Conservation (phyloP, 805 yeast genomes). For the Lachancea meyersii region DNA sequence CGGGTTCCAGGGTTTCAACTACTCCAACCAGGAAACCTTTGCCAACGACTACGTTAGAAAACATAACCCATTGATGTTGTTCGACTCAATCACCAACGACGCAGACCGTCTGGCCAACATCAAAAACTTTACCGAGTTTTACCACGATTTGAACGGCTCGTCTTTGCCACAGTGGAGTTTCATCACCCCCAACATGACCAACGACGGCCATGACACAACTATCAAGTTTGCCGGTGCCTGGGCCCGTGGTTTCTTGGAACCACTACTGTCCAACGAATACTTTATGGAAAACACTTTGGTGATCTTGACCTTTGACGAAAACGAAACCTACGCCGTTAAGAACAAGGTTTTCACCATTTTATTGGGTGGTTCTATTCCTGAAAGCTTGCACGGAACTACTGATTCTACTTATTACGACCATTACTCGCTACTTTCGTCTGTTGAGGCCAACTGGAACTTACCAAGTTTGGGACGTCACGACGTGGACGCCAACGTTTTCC, state of each 20-base stretch:
- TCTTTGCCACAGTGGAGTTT: conserved; percentile 47
- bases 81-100: conserved; percentile 35
- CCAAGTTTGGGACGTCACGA: conserved; percentile 47
- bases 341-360: conserved; percentile 43
- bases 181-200: conserved; percentile 49
- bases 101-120: conserved; percentile 38
- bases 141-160: conserved; percentile 36
- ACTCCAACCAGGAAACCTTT: conserved; percentile 36
- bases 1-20: conserved; percentile 45
- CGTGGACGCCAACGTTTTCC: conserved; percentile 44
- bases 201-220: conserved; percentile 48
- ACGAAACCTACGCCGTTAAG: conserved; percentile 38
- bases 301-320: conserved; percentile 46
- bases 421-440: conserved; percentile 45
- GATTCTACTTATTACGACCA: conserved; percentile 48
- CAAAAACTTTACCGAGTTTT: conserved; percentile 43
- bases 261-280: conserved; percentile 40
- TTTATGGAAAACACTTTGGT: conserved; percentile 43
- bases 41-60: conserved; percentile 48
- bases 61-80: conserved; percentile 44
- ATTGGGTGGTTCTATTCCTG: conserved; percentile 44
- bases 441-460: conserved; percentile 46
- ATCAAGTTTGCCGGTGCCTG: conserved; percentile 42
- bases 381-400: conserved; percentile 36
- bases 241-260: conserved; percentile 41